Evolutionary conservation across 805 yeast genomes (phyloP).

Genomic region (Kodamaea neixiangensis): DNA sequence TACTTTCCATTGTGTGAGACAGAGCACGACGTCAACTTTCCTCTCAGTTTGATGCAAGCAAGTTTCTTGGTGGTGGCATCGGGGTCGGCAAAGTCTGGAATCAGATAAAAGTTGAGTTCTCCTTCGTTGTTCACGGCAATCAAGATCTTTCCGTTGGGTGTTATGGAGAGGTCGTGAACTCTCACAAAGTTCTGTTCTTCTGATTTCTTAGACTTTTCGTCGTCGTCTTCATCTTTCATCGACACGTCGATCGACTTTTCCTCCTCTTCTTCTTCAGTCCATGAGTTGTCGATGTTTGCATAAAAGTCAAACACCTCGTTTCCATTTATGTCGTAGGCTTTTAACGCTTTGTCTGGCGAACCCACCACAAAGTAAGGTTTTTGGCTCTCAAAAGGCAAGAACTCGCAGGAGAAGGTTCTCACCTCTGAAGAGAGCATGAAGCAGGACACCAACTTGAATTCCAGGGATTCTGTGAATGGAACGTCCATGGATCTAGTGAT

Average conservation of each 20-base stretch:
- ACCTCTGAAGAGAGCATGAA: slow-evolving; percentile 43
- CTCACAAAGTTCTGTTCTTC: slow-evolving; percentile 40
- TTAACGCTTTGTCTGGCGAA: slow-evolving; percentile 67
- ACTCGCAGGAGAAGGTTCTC: slow-evolving; percentile 57
- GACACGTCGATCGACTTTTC: slow-evolving; percentile 5
- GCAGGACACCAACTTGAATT: slow-evolving; percentile 30
- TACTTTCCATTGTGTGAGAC: slow-evolving; percentile 55
- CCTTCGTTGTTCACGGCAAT: slow-evolving; percentile 66
- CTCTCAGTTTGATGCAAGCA: slow-evolving; percentile 52
- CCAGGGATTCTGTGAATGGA: slow-evolving; percentile 5
- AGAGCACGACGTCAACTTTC: slow-evolving; percentile 64
- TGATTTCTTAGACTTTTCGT: slow-evolving; percentile 4
- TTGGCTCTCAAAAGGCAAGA: slow-evolving; percentile 50
- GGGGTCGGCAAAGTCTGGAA: slow-evolving; percentile 37
- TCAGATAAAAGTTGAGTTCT: slow-evolving; percentile 60
- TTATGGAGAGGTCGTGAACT: slow-evolving; percentile 67
- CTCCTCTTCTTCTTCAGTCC: background rate
- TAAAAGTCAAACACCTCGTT: slow-evolving; percentile 45
- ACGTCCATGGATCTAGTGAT: slow-evolving; percentile 29
- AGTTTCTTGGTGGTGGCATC: slow-evolving; percentile 37
- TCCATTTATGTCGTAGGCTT: slow-evolving; percentile 42
- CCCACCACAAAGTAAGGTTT: slow-evolving; percentile 63
- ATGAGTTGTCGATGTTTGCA: slow-evolving; percentile 29
- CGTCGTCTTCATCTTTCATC: slow-evolving; percentile 12
- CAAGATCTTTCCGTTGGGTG: slow-evolving; percentile 62